Base-by-base conservation (phyloP, 1,139 yeast genomes). In the Hyphopichia buzzinii region DNA sequence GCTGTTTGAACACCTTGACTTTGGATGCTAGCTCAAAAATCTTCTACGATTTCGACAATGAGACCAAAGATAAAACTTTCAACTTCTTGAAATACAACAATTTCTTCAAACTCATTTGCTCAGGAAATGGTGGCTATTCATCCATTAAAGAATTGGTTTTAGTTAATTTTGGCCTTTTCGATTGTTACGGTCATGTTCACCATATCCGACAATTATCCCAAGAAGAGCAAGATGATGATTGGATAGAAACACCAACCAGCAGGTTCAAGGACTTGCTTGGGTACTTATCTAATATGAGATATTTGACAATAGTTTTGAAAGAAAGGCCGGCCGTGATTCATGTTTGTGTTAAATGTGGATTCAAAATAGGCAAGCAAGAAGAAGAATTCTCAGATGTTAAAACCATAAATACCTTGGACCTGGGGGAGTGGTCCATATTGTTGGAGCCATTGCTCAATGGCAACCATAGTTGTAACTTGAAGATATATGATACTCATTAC, bases 21-120 rank as follows among this genome's bases (percentile, higher is more conserved):
- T 52, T 79, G 16, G 84, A 79, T 45, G 50, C 79, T 33, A 61
- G 62, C 36, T 77, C 83, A 14, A 57, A 56, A 22, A 64, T 78
- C 7, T 79, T 79, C 42, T 71, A 75, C 57, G 43, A 40, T 13
- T 43, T 44, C 10, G 26, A 35, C 13, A 42, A 37, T 28, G 31
- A 38, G 2, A 29, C 36, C 5, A 38, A 37, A 3, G 42, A 43
- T 8, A 46, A 31, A 24, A 35, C 42, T 7, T 70, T 71, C 50
- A 63, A 66, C 38, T 70, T 62, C 39, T 47, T 54, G n/a, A 52
- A 55, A 31, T 71, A 55, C 41, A 70, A 67, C 42, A 62, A 61
- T n/a, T 67, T 71, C 36, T 71, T 71, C 51, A 57, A 66, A 40
- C 49, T 71, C 25, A 49, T 71, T n/a, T 67, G 75, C 43, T 66